Conservation (phyloP, 1,139 yeast species). For the Hansenula lynferdii region DNA sequence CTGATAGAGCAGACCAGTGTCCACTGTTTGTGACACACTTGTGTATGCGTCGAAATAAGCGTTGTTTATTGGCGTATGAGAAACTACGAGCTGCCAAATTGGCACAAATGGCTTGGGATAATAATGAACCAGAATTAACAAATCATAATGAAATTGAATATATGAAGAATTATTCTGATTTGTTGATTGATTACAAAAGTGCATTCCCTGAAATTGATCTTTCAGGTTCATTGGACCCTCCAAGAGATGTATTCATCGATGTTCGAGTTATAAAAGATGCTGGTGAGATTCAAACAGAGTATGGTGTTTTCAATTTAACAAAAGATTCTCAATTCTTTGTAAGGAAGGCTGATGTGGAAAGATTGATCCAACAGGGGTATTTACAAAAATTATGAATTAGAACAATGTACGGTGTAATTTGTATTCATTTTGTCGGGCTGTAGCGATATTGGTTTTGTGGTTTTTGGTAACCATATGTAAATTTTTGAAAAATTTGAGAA, state of each 20-base stretch:
- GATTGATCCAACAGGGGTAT: constrained; percentile 92
- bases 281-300: constrained; percentile 96
- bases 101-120: constrained; percentile 69
- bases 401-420: too few species aligned
- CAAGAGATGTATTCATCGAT: constrained; percentile 86
- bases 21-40: constrained; percentile 78
- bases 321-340: constrained; percentile 95
- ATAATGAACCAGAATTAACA: constrained; percentile 24
- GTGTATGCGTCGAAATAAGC: constrained; percentile 80
- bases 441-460: too few species aligned
- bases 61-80: constrained; percentile 85
- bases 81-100: constrained; percentile 63
- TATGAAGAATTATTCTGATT: constrained; percentile 61
- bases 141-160: constrained; percentile 77
- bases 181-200: constrained; percentile 73
- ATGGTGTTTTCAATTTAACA: constrained; percentile 92
- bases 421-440: too few species aligned
- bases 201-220: constrained; percentile 82
- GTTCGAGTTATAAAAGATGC: constrained; percentile 92
- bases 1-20: constrained; percentile 51
- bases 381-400: constrained; percentile 75
- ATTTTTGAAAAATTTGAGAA: too few species aligned
- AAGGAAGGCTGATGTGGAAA: constrained; percentile 87
- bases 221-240: constrained; percentile 85
- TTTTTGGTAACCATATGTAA: too few species aligned